Base-by-base conservation (phyloP, 2,329 filamentous ascomycete species). In the Aspergillus sp. region DNA sequence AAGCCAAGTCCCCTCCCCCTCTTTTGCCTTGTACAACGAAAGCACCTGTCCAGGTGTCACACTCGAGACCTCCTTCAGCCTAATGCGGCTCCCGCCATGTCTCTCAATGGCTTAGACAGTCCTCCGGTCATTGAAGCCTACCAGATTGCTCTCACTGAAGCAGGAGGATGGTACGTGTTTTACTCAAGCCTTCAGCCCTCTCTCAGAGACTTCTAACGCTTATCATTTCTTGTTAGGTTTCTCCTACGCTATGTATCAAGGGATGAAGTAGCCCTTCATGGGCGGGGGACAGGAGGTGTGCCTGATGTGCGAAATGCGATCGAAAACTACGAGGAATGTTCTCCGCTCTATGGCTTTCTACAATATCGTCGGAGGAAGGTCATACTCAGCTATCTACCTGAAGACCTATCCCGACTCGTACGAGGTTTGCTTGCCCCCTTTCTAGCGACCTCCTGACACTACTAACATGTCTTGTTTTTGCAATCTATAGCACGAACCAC, bases 41-140 rank as follows among this genome's bases (percentile, higher is more conserved):
- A 49, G n/a, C 50, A 50, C n/a, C 51, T 33, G 59, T 60, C 53
- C 50, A 55, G 59, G 59, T 60, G 56, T 61, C 49, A 40, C 20
- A 56, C 42, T 53, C 33, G 41, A 47, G 51, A 45, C 41, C 51
- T 51, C 15, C 19, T 51, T 45, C 47, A 49, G 37, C 50, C 48
- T 65, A 64, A 77, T 77, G 74, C 70, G 64, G 70, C 65, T 67
- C 68, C 65, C 69, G 65, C 66, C 68, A 98, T 98, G 93, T 97
- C 93, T 82, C 83, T 98, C 77, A 96, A 96, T 86, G 95, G 95
- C 64, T 83, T 98, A 78, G 93, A 97, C 80, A 84, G 86, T 79
- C 80, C 84, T 67, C 84, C 86, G 72, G 84, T 99, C 77, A 85
- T 87, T 77, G 91, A 96, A 79, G 92, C 93, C 69, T 88, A 96